These are phyloP conservation scores for Stellera chamaejasme DNA, from an alignment of 345 rosid genomes.

Conservation along the genomic window DNA sequence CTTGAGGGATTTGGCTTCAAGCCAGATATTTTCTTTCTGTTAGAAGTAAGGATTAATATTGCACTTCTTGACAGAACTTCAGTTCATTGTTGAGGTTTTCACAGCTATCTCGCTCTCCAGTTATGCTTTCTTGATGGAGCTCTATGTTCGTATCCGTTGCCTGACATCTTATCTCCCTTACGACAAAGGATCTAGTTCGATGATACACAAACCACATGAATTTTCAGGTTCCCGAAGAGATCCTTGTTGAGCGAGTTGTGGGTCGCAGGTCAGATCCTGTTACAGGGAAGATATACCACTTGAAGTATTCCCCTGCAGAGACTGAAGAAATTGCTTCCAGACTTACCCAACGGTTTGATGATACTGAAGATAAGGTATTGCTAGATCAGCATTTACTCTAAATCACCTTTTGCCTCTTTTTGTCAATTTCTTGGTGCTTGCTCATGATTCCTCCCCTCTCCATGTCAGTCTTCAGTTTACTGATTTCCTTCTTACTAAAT, in stretches of 20 bases:
- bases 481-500: conserved; percentile 1
- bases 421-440: conserved; percentile 1
- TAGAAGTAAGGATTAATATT: conserved; percentile 48
- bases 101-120: too few species aligned
- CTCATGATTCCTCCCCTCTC: background rate
- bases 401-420: conserved; percentile 8
- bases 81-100: background rate
- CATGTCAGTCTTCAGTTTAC: background rate
- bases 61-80: background rate
- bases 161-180: too few species aligned
- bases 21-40: conserved; percentile 77
- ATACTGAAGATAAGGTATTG: conserved; percentile 83
- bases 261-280: conserved; percentile 91
- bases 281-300: conserved; percentile 90
- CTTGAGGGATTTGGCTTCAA: conserved; percentile 49
- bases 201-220: conserved; percentile 6
- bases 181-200: background rate
- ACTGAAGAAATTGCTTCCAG: conserved; percentile 79
- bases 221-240: conserved; percentile 82
- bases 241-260: conserved; percentile 83
- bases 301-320: conserved; percentile 91
- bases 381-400: too few species aligned
- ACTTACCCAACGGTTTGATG: conserved; percentile 87
- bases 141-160: background rate
- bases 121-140: background rate